Base-by-base conservation (phyloP, 2,329 filamentous ascomycete species). In the Colletotrichum sp. region DNA sequence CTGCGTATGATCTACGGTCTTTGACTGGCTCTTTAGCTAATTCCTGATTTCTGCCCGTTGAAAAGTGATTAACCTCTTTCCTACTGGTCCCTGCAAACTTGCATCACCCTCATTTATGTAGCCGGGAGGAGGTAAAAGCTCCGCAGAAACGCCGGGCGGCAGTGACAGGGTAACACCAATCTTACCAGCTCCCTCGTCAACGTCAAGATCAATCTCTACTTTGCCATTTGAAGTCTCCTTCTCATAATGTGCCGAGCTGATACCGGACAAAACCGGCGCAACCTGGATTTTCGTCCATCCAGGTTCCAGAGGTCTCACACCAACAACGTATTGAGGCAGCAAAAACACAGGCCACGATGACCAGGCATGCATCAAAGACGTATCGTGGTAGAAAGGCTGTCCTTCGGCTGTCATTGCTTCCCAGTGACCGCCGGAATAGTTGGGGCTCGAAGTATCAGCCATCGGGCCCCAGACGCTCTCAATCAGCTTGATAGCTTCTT, bases 321-420 rank as follows among this genome's bases (percentile, higher is more conserved):
- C 73, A 13, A 30, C 21, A 6, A 75, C 55, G 30, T 75, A 75
- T 26, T 72, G 73, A 5, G 73, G 73, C 6, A 75, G 57, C 15
- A 75, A 60, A 32, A 68, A 68, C 9, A 73, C 73, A n/a, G 73
- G 73, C 73, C 73, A 75, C 1, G 69, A 68, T 13, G 73, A 72
- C 73, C 73, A 75, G 7, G 69, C 73, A 34, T 75, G 70, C 59
- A 72, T 67, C 26, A 75, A 9, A 13, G 64, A 72, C 9, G 71
- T 72, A 5, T 75, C 73, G 26, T 73, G 73, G 3, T 61, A 52
- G 6, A 69, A 72, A 7, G 73, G 73, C 26, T 39, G 9, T 9
- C 69, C 69, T 4, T 73, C 64, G 3, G 60, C 26, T 7, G 70
- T 75, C 73, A 75, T 75, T 15, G 69, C 69, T 28, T 75, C 70